Base-by-base conservation (phyloP, 2,329 filamentous ascomycete genomes). In the Colletotrichum shisoi region DNA sequence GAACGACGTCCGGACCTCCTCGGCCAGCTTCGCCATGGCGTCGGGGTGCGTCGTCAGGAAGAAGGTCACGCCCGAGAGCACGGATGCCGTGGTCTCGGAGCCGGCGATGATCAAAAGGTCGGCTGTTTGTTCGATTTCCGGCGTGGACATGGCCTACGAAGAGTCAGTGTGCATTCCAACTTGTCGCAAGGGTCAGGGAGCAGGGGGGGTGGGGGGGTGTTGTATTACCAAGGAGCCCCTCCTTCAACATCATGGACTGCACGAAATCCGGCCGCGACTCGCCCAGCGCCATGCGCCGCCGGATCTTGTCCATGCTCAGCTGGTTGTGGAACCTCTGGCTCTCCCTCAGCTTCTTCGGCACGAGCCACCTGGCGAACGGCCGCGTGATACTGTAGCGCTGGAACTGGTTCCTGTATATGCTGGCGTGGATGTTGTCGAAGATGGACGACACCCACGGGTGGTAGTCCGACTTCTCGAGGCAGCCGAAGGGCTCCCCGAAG, bases 31-130 rank as follows among this genome's bases (percentile, higher is more conserved):
- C n/a, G 73, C 52, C n/a, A 79, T 68, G 1, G 63, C 70, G 0
- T 72, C 62, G 0, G 77, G 77, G 34, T 79, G 75, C 5, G 53
- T 72, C 0, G 72, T 64, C 2, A 85, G 72, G 0, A 80, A 73
- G 61, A 77, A 84, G 0, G 80, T 81, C 0, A 74, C 73, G 2
- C 81, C 82, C 0, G 75, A 73, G 2, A 84, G 72, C 3, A 78
- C 71, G 0, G 81, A 81, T 0, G 81, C 81, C 0, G 81, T 83
- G 0, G 82, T 84, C 60, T 84, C 81, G 6, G 75, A 78, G 0
- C 82, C 82, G 0, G 79, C 82, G 2, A 76, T 27, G 39, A 78
- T 72, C 7, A 78, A 53, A 0, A 64, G 58, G 0, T 71, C 58
- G 3, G 58, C 52, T 1, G 72, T 67, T 27, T 67, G n/a, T 11